Base-by-base conservation (phyloP, 2,329 filamentous ascomycete species). In the Trichoderma sp. region DNA sequence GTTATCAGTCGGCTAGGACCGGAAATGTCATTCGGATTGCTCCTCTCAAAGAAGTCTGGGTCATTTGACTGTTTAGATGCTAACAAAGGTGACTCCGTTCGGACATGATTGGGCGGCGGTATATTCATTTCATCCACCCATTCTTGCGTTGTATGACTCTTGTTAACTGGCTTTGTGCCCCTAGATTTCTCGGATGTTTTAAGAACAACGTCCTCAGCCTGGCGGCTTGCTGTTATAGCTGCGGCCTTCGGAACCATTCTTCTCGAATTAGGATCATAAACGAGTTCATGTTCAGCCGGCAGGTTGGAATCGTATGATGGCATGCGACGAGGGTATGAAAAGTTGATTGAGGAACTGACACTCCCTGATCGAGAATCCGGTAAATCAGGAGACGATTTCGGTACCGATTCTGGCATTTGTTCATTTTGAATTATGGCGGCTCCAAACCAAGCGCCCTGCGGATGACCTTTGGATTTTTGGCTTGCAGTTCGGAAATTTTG, bases 231-330 rank as follows among this genome's bases (percentile, higher is more conserved):
- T 61, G 77, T 83, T 72, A 81, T 57, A 21, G 86, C 72, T 31
- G 85, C 80, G 6, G 76, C 77, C 64, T 72, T 83, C 3, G 85
- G 83, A 4, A 90, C 82, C 83, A 90, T 88, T 70, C 88, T 85
- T 72, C 88, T 83, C 19, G 89, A 89, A 73, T 90, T 90, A n/a
- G 88, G 83, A 72, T 90, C 88, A 73, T 89, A 89, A 58, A 91
- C 85, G 76, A 91, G 73, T 37, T 80, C 77, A 72, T 84, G 75
- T 53, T 83, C 80, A 53, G 81, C 68, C 1, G 81, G 68, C 2
- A 70, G 47, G 56, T 52, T 21, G 66, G 58, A 59, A 7, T 57
- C 72, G 21, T 73, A 81, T 5, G 83, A 83, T 29, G 81, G 81
- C 35, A 81, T 75, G 60, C 81, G 80, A 24, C 83, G 82, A 27